Base-by-base conservation (phyloP, 2,329 filamentous ascomycete species). In the Fusarium duplospermum region DNA sequence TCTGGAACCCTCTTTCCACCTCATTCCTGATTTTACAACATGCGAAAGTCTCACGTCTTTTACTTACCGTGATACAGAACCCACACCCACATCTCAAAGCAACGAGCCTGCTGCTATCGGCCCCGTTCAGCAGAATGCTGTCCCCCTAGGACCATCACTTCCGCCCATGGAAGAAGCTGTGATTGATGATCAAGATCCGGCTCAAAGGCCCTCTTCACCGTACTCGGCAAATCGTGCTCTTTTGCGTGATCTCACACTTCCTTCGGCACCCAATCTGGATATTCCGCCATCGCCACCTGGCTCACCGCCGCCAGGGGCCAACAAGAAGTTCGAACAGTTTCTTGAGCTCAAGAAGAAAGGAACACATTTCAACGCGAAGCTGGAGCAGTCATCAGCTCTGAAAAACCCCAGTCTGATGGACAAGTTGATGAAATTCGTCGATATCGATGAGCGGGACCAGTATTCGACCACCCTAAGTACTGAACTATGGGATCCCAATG, bases 321-420 rank as follows among this genome's bases (percentile, higher is more conserved):
- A 88, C 60, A 87, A 89, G 74, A 95, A 94, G 77, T 92, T 96
- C 76, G 88, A 90, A 71, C 90, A 91, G 68, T 96, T 96, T 74
- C 88, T 96, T 1, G 87, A 90, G 54, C 87, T 96, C n/a, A 96
- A 96, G 84, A 91, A 90, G 78, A 90, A 92, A 72, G 92, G 92
- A 6, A 87, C 91, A 18, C 94, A 96, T 82, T 96, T 96, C 86
- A 95, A 96, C 81, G 86, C 90, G 76, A 91, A 93, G 70, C 85
- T 96, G 10, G 89, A 92, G 38, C 87, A 88, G 66, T 93, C 92
- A 0, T 83, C 89, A 1, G 90, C 92, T 9, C 84, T 95, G 67
- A 89, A 89, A 61, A 96, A 96, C 79, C 94, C 94, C 3, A 89
- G 88, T 47, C 84, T 95, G 62, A 89, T 91, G 82, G 90, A 93